Base-by-base conservation (phyloP, 169 alveolate species). In the Plasmodium sp. region DNA sequence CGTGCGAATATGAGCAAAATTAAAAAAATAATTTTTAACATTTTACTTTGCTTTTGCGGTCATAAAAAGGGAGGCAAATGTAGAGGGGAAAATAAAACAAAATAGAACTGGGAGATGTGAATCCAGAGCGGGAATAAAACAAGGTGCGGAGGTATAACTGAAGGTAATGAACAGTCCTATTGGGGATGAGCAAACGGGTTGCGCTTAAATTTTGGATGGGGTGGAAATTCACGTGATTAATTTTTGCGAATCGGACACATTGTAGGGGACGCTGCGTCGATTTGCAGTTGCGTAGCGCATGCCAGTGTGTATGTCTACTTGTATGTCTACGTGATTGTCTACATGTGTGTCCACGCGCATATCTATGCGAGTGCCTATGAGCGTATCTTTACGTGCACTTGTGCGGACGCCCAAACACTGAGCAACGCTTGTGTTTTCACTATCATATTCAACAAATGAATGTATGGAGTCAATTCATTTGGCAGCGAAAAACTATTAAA, bases 11-110 rank as follows among this genome's bases (percentile, higher is more conserved):
- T 75, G 45, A 75, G 51, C 67, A 86, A 77, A 86, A 77, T 86
- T 5, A 86, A 36, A 75, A 86, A 48, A n/a, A 79, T 71, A 86
- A 45, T 33, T 79, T 86, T 86, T 86, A 86, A 86, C 93, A 86
- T 86, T 86, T 86, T 86, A 75, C 36, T 75, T 34, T 77, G 14
- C 39, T 82, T 82, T 27, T 79, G 27, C 31, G 51, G 41, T 79
- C 9, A 79, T 79, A 79, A 31, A 79, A 41, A 31, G 51, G 54
- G 51, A 18, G 45, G 9, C 75, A 62, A n/a, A 62, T 62, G 31
- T 16, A 62, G 34, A 22, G 34, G 34, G 9, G 0, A 22, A 27
- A 62, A 62, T n/a, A 62, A 62, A 18, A 62, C 10, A 62, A 22
- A 67, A 67, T n/a, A n/a, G 27, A 67, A 67, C 10, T 14, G 12